Evolutionary conservation across 345 rosid genomes (phyloP), one percentile per base, ranked within the genome.

Genomic region (Conringia planisiliqua): DNA sequence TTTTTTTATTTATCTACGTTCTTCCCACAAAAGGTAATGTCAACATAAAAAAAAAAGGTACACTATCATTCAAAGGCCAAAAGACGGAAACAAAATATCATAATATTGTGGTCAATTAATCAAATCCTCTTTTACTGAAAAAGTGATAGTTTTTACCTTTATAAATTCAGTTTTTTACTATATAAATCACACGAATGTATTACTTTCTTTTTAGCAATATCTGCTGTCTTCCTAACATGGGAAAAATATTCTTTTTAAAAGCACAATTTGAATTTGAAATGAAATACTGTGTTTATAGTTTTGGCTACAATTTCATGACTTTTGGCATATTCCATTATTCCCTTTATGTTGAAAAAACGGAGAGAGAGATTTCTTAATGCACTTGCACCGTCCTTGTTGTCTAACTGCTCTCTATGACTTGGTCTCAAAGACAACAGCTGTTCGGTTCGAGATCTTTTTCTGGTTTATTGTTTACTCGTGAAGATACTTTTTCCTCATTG

Each of bases 381-480:
- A 62, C 13, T 30, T 20, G 66, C 51, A 67, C 40, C 26, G 29
- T 48, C 54, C 24, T 5, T 66, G 71, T 27, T 66, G 55, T 44
- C 64, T 16, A 70, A 62, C 70, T 55, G 66, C 71, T 57, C 10
- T 8, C 29, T 4, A 76, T 12, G 74, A 76, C 79, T 68, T 62
- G 79, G 74, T 76, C 66, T 5, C 66, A 64, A 62, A 62, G 43
- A 55, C 4, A 32, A 70, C 75, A 54, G 71, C 80, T 76, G 80
- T 76, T 76, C 42, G 26, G 22, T 62, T 76, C 35, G 43, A 36
- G 68, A 76, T 76, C 60, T 63, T 70, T 76, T 55, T 62, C 66
- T 76, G 16, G 1, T 33, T 48, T 56, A 4, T 70, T 26, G 52
- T 65, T 70, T 44, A 18, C 71, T 55, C 18, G n/a, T 55, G 4